Base-by-base conservation (phyloP, 2,329 filamentous ascomycete species). In the Cladophialophora exuberans region DNA sequence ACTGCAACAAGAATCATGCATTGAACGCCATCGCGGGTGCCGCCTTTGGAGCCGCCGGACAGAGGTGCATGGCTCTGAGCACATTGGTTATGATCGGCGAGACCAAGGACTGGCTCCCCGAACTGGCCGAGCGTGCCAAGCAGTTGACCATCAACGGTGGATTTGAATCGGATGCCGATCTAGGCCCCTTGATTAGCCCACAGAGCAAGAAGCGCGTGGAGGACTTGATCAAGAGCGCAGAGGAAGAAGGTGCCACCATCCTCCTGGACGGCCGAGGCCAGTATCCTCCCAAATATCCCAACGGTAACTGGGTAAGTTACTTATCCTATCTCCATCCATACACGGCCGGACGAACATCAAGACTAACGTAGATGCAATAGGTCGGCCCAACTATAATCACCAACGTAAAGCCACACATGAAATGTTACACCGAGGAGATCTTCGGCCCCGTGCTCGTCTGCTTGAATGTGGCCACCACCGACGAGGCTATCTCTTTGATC, bases 11-110 rank as follows among this genome's bases (percentile, higher is more conserved):
- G 77, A 85, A 87, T 72, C 83, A 85, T 55, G 78, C 83, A 3
- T 69, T 88, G 39, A 86, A 87, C 64, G 82, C 83, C 26, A 85
- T 87, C 67, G 77, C 81, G 6, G 85, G 84, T 57, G 85, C 84
- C 41, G 84, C 85, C 1, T 88, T 87, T 57, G 85, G 85, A 64
- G 85, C 85, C 57, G 85, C 85, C 35, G 85, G 85, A 6, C 85
- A 88, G 73, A 76, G 85, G 55, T 88, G 85, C 67, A 88, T 88
- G 85, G 84, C 85, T 30, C 72, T 87, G 43, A 85, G 82, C 70
- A 85, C 83, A 0, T 72, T 84, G 6, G 83, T 88, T 47, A 80
- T 83, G 70, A 79, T 87, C 38, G 84, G 84, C 33, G 82, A 85
- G 69, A 85, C 83, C 25, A 82, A 84, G 68, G 79, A 85, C 28